Percentiles rank a stretch among this genome's conserved stretches.
phyloP scores from a whole-genome alignment of 2,329 filamentous ascomycete species.

The Ilyonectria mors-panacis region DNA sequence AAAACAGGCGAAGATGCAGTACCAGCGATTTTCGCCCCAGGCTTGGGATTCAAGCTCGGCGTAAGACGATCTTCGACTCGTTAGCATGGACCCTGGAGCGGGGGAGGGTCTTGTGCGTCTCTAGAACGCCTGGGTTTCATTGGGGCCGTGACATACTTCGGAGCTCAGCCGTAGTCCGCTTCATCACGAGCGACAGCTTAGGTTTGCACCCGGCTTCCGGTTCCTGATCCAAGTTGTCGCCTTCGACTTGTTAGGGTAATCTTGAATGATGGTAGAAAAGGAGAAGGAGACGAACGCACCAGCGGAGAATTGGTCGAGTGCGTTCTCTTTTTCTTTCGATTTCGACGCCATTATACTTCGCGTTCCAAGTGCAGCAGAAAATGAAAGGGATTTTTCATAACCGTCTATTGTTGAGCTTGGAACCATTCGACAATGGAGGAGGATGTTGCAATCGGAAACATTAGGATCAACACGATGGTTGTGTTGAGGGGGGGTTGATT shows the following conservation, averaged over 20 bases:
- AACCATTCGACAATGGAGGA: neutral
- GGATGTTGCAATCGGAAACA: neutral
- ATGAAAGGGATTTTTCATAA: conserved; percentile 28
- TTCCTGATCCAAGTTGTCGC: neutral
- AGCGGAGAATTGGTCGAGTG: neutral
- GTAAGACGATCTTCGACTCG: conserved; percentile 6
- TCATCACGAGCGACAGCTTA: conserved; percentile 15
- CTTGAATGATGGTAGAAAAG: no score
- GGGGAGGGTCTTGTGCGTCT: neutral
- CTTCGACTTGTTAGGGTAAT: neutral
- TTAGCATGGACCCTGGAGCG: neutral
- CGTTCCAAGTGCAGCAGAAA: conserved; percentile 9
- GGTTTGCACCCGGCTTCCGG: neutral
- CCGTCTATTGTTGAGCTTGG: neutral
- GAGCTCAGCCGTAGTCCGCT: conserved; percentile 28
- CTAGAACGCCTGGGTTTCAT: neutral
- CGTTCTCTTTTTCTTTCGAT: neutral
- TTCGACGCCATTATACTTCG: neutral
- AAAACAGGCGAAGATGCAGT: neutral
- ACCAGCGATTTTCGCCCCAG: conserved; percentile 27
- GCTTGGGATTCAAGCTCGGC: conserved; percentile 12
- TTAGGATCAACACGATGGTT: neutral
- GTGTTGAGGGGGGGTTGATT: neutral
- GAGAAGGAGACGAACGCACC: neutral
- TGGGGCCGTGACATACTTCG: conserved; percentile 10